These are phyloP conservation scores for Phytopythium aichiense DNA, from an alignment of 352 stramenopile genomes.

Conservation along the genomic window DNA sequence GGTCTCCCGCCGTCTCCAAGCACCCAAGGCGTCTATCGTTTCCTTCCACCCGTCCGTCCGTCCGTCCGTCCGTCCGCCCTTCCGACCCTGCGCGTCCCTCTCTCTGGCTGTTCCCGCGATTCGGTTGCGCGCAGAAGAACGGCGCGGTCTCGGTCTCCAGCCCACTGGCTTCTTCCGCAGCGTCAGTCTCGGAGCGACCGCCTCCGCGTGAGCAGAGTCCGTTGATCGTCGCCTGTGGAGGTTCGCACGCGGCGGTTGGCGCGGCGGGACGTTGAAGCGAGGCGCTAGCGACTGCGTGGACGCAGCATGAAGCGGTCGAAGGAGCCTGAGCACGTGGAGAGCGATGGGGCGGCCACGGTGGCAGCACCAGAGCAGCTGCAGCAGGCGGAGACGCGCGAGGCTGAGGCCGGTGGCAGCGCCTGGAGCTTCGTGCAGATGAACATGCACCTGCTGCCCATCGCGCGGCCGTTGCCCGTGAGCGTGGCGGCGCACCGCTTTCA, in stretches of 20 bases:
- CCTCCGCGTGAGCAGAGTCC: background rate
- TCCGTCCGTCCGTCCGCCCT: background rate
- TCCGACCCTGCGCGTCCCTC: background rate
- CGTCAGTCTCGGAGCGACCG: background rate
- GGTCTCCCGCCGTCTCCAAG: background rate
- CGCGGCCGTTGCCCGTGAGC: constrained; percentile 53
- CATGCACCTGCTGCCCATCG: constrained; percentile 77
- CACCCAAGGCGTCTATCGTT: background rate
- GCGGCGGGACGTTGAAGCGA: background rate
- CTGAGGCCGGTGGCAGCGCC: constrained; percentile 17
- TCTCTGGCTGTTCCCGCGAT: background rate
- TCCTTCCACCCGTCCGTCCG: background rate
- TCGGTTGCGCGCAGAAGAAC: background rate
- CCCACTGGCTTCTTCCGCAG: background rate
- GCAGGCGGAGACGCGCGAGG: background rate
- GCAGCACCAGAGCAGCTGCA: background rate
- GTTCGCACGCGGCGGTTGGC: background rate
- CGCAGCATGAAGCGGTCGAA: background rate
- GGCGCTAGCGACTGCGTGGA: background rate
- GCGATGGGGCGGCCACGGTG: background rate
- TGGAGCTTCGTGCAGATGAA: constrained; percentile 88
- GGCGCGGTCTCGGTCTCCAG: background rate
- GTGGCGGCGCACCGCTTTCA: constrained; percentile 35
- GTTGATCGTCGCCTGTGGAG: background rate
- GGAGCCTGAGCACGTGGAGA: background rate